Conservation (phyloP, 805 yeast genomes). For the Monosporozyma aerobia region DNA sequence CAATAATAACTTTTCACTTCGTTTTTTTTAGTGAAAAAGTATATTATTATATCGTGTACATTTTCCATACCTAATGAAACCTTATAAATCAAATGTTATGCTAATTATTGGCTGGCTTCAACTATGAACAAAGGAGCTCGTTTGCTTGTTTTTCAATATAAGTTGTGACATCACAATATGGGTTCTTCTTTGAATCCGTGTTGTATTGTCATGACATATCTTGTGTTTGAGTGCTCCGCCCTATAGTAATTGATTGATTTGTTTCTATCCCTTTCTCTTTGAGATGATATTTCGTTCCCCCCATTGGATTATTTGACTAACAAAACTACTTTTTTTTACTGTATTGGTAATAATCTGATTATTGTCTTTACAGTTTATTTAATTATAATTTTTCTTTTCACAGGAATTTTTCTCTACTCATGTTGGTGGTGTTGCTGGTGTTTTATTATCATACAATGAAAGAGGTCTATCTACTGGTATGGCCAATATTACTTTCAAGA, state of each 20-base stretch:
- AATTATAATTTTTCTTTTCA: slow-evolving; percentile 13
- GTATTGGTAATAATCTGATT: neutral
- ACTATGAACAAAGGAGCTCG: neutral
- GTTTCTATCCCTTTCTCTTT: neutral
- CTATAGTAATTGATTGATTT: neutral
- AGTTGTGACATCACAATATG: too few relatives aligned
- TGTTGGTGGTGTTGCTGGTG: slow-evolving; percentile 74
- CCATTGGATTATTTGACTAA: slow-evolving; percentile 5
- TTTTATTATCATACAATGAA: slow-evolving; percentile 70
- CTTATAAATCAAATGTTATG: neutral
- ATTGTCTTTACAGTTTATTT: neutral
- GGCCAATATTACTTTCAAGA: slow-evolving; percentile 75
- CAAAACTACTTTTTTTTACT: slow-evolving; percentile 8
- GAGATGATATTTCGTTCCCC: neutral
- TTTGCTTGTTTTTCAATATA: too few relatives aligned
- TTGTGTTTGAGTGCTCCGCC: neutral
- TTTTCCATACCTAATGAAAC: neutral
- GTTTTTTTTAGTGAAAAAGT: neutral
- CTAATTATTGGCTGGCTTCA: neutral
- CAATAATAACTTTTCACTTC: neutral
- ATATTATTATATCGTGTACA: neutral
- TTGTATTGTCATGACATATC: neutral
- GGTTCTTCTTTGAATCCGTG: neutral
- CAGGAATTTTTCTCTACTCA: slow-evolving; percentile 85
- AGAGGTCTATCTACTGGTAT: slow-evolving; percentile 86